Evolutionary conservation across 768 basidiomycete genomes (phyloP), one percentile per base, ranked within the genome.

Genomic region (Leccinum obscurum): DNA sequence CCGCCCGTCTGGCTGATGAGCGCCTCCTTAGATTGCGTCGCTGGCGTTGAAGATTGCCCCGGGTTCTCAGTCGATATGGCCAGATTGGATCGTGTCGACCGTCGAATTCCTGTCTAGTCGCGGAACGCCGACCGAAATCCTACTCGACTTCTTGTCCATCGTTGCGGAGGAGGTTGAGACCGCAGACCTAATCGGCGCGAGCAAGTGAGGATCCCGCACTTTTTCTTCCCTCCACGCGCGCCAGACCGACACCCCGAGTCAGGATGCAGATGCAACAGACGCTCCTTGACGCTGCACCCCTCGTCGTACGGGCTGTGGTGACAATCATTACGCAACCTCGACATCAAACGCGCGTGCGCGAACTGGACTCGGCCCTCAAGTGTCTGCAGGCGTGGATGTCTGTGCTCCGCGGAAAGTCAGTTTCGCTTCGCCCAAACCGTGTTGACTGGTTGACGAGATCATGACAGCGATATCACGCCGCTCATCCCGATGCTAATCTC

Each of bases 321-420:
- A 70, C 80, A 2, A 83, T 88, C 2, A 80, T 94, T 28, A 76
- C 74, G 2, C 78, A 69, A 35, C 77, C 75, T 20, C 72, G 62
- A 41, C 66, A 30, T 15, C 76, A 75, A 50, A 64, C 68, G 56
- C 61, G 53, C 41, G 60, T 58, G 5, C 68, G 66, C 10, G 84
- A 94, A 62, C 78, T 89, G 0, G 81, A 81, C 17, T 85, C 91
- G 0, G 90, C 92, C 0, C 79, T 95, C 56, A 86, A 84, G 61
- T 94, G 92, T 70, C 76, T 95, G 2, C 86, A 92, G 69, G 86
- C 90, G 3, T 98, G 94, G 95, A 84, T 95, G 66, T 75, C 80
- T 3, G 81, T 83, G 37, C 73, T 95, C 10, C 86, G 84, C 26
- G 81, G 83, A 60, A 85, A 84, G 92, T 93, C 64, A 64, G 83